Evolutionary conservation across 768 basidiomycete species (phyloP).

Genomic region (Holtermanniella nyarrowii): DNA sequence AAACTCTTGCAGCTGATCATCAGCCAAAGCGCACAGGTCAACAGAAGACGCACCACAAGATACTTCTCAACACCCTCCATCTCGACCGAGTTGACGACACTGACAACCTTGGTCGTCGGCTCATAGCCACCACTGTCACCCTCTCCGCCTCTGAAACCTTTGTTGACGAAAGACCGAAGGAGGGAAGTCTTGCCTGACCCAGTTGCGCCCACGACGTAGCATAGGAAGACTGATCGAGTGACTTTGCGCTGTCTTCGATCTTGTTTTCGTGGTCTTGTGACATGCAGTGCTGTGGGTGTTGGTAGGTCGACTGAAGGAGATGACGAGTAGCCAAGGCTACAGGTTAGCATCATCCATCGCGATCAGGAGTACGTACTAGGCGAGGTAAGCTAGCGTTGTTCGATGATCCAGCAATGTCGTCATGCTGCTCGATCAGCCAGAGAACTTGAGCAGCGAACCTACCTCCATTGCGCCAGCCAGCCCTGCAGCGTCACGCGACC

Average conservation of each 20-base stretch:
- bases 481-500: slow-evolving; percentile 92
- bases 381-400: slow-evolving; percentile 84
- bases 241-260: slow-evolving; percentile 81
- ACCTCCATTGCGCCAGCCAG: slow-evolving; percentile 99
- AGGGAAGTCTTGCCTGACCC: slow-evolving; percentile 91
- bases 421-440: slow-evolving; percentile 56
- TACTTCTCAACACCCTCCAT: slow-evolving; percentile 92
- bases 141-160: slow-evolving; percentile 51
- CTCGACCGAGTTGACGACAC: slow-evolving; percentile 89
- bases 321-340: slow-evolving; percentile 62
- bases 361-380: slow-evolving; percentile 47
- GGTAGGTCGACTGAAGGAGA: slow-evolving; percentile 37
- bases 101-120: slow-evolving; percentile 79
- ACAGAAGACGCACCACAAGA: slow-evolving; percentile 63
- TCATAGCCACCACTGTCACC: slow-evolving; percentile 52
- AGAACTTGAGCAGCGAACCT: slow-evolving; percentile 15
- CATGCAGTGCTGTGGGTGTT: slow-evolving; percentile 66
- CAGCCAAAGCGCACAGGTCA: neutral
- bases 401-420: slow-evolving; percentile 90
- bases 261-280: slow-evolving; percentile 71
- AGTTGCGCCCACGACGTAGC: slow-evolving; percentile 88
- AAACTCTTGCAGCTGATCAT: slow-evolving; percentile 79
- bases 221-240: slow-evolving; percentile 80
- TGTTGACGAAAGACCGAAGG: slow-evolving; percentile 72
- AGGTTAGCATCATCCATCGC: neutral